Evolutionary conservation across 2,329 filamentous ascomycete genomes (phyloP), one percentile per base, ranked within the genome.

Genomic region (Graphilbum fragrans): DNA sequence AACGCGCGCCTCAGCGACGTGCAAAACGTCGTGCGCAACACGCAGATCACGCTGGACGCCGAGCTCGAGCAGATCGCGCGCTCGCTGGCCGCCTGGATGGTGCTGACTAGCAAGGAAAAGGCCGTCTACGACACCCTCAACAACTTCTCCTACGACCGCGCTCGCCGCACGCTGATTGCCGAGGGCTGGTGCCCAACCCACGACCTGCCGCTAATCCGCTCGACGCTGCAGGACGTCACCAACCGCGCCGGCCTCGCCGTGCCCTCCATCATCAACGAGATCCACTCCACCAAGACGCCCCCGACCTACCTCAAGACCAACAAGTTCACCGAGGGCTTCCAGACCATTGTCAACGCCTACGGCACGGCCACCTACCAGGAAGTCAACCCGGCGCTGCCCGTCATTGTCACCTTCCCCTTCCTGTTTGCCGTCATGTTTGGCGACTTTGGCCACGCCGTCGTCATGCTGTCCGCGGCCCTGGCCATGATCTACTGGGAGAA

Each of bases 361-460:
- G 93, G 92, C 56, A 95, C 92, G 34, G 85, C 92, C 46, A 96
- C 94, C 50, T 98, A 98, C 64, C 84, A 84, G 52, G 92, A 98
- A 65, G 84, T 95, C 60, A 98, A 98, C 64, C 92, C 92, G 43
- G 90, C 87, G 47, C 73, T 98, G 19, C 90, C 90, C 31, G 92
- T 94, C 39, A 87, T 96, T 51, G 81, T 98, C 49, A 98, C 92
- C 6, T 98, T 98, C 64, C 92, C 93, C n/a, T 98, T 98, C 70
- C 71, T 98, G 47, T 98, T 98, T 58, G 92, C 92, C 38, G 92
- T 98, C 75, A 98, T 98, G 92, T 98, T 98, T 58, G 93, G 92
- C 69, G 92, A 98, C 63, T 81, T 94, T 45, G 93, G 92, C 39
- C 92, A 98, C 57, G 92, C 90, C 50, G 62, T 81, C 50, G 83